Percentiles rank a stretch among this genome's conserved stretches.
Evolutionary conservation across 192 early-diverging fungal species (phyloP).

Genomic region (Podila epigama): DNA sequence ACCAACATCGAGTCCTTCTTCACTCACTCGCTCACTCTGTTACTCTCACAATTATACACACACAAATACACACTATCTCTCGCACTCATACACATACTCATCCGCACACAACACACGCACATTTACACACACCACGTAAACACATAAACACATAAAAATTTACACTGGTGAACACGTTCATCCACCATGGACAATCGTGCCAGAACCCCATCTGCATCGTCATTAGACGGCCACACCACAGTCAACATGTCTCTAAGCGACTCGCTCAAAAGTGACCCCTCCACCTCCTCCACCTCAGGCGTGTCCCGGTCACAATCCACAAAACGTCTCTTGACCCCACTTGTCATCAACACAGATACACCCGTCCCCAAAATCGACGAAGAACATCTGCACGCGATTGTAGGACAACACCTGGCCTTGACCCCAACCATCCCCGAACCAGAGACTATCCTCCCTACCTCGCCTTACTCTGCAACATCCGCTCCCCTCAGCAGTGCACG

Average conservation of each 20-base stretch:
- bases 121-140: background rate
- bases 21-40: background rate
- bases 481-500: background rate
- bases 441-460: background rate
- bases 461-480: background rate
- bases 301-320: constrained; percentile 12
- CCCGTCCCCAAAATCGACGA: background rate
- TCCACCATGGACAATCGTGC: background rate
- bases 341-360: constrained; percentile 1
- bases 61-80: too few relatives aligned
- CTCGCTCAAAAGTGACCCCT: background rate
- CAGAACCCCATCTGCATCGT: background rate
- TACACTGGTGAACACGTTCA: background rate
- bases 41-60: background rate
- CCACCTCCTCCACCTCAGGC: background rate
- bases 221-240: background rate
- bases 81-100: background rate
- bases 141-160: background rate
- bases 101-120: background rate
- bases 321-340: background rate
- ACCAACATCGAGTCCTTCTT: background rate
- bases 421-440: constrained; percentile 11
- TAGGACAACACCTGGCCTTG: constrained; percentile 20
- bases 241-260: background rate
- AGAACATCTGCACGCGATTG: constrained; percentile 20